Conservation (phyloP, 257 asterid species). For the Nicotiana attenuata region DNA sequence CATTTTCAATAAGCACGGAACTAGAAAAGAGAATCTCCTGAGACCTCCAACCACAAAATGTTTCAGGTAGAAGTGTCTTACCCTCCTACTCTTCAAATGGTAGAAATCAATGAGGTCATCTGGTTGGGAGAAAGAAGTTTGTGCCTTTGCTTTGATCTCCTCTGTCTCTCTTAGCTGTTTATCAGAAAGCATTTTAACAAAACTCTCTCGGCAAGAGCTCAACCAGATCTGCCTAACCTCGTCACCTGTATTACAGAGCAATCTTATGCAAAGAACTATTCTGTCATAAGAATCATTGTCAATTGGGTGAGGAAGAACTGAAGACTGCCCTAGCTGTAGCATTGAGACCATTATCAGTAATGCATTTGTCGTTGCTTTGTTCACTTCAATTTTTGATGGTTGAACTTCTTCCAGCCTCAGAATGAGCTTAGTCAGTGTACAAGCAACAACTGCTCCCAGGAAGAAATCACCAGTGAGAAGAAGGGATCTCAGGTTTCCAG, state of each 20-base stretch:
- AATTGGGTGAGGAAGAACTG: slow-evolving; percentile 88
- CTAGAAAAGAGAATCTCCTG: neutral
- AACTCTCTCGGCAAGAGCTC: slow-evolving; percentile 84
- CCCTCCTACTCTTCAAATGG: slow-evolving; percentile 94
- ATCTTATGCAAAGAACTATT: slow-evolving; percentile 70
- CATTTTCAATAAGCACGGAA: neutral
- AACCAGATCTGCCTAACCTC: slow-evolving; percentile 77
- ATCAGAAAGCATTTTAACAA: slow-evolving; percentile 88
- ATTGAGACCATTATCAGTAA: slow-evolving; percentile 77
- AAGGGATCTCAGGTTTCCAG: slow-evolving; percentile 84
- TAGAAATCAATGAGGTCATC: slow-evolving; percentile 94
- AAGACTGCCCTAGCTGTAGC: slow-evolving; percentile 83
- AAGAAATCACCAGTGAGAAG: slow-evolving; percentile 89
- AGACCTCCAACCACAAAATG: neutral
- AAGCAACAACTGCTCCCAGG: slow-evolving; percentile 86
- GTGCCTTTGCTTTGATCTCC: slow-evolving; percentile 84
- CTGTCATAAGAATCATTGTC: slow-evolving; percentile 86
- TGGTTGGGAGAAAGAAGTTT: slow-evolving; percentile 68
- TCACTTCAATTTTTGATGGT: slow-evolving; percentile 65
- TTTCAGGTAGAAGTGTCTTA: slow-evolving; percentile 24
- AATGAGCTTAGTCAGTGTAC: slow-evolving; percentile 78
- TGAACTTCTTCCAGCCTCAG: slow-evolving; percentile 91
- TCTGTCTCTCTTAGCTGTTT: slow-evolving; percentile 86
- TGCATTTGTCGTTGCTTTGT: slow-evolving; percentile 56
- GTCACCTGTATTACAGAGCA: slow-evolving; percentile 65